phyloP scores from a whole-genome alignment of 257 asterid species.

The Leonotis leonurus region DNA sequence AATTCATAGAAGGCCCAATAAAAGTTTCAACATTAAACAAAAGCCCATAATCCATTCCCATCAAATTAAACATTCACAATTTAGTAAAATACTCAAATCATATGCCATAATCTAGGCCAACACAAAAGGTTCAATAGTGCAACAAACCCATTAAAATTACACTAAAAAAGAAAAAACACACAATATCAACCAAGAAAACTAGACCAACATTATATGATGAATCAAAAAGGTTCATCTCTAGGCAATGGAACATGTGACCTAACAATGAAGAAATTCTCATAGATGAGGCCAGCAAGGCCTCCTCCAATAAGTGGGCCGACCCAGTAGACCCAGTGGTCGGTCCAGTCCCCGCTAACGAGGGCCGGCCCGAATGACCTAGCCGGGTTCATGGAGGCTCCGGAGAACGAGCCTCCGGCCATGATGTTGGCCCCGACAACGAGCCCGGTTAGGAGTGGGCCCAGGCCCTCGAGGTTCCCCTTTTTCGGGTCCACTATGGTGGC shows the following conservation, averaged over 20 bases:
- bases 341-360: constrained; percentile 76
- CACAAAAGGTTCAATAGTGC: not conserved
- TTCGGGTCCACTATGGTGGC: constrained; percentile 93
- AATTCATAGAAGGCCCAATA: no score
- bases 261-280: constrained; percentile 68
- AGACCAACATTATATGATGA: not conserved
- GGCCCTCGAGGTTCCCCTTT: constrained; percentile 70
- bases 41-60: no score
- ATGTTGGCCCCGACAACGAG: constrained; percentile 84
- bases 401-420: constrained; percentile 92
- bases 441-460: constrained; percentile 84
- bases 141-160: not conserved
- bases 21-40: no score
- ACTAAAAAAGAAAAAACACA: not conserved
- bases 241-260: constrained; percentile 50
- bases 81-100: no score
- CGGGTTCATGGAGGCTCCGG: constrained; percentile 95
- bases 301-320: constrained; percentile 91
- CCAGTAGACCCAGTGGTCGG: constrained; percentile 94
- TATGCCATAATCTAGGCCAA: not conserved
- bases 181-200: not conserved
- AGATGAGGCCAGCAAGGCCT: constrained; percentile 74
- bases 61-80: no score
- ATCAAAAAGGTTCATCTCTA: constrained; percentile 34
- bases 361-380: constrained; percentile 96